Conservation (phyloP, 2,329 filamentous ascomycete species). For the Xylariomycetidae sp. region DNA sequence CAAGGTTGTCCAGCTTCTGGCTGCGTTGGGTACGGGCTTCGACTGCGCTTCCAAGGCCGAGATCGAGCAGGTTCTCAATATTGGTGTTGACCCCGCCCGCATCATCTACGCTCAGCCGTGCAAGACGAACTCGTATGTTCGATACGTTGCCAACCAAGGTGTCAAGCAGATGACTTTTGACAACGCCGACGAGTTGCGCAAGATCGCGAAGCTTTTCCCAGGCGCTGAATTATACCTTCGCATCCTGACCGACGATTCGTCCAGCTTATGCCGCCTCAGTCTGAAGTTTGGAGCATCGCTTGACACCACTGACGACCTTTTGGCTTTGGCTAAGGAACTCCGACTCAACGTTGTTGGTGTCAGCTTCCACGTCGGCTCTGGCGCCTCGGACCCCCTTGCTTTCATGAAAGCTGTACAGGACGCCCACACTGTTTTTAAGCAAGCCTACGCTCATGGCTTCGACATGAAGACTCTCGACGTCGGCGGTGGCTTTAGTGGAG, state of each 20-base stretch:
- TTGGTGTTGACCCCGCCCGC: constrained; percentile 79
- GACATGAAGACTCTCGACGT: constrained; percentile 85
- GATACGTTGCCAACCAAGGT: constrained; percentile 76
- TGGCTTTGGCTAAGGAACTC: constrained; percentile 74
- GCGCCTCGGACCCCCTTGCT: constrained; percentile 86
- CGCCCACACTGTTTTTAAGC: constrained; percentile 82
- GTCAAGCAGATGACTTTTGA: constrained; percentile 99
- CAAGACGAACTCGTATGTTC: constrained; percentile 98
- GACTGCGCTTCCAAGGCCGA: constrained; percentile 98
- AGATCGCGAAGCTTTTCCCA: constrained; percentile 89
- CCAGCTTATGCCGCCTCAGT: constrained; percentile 88
- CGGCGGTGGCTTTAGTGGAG: constrained; percentile 85
- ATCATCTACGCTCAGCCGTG: constrained; percentile 99
- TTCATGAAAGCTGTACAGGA: constrained; percentile 90
- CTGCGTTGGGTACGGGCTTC: constrained; percentile 86
- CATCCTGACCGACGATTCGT: constrained; percentile 94
- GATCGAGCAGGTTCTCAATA: constrained; percentile 83
- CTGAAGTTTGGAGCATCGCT: constrained; percentile 95
- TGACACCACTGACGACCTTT: constrained; percentile 71
- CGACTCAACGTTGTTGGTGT: constrained; percentile 90
- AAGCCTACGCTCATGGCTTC: constrained; percentile 72
- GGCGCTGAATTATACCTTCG: constrained; percentile 88
- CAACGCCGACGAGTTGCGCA: constrained; percentile 96
- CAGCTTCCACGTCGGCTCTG: constrained; percentile 96
- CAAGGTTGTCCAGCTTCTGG: constrained; percentile 81